phyloP scores from a whole-genome alignment of 163 green algal species.

The Coccomyxa subellipsoidea region DNA sequence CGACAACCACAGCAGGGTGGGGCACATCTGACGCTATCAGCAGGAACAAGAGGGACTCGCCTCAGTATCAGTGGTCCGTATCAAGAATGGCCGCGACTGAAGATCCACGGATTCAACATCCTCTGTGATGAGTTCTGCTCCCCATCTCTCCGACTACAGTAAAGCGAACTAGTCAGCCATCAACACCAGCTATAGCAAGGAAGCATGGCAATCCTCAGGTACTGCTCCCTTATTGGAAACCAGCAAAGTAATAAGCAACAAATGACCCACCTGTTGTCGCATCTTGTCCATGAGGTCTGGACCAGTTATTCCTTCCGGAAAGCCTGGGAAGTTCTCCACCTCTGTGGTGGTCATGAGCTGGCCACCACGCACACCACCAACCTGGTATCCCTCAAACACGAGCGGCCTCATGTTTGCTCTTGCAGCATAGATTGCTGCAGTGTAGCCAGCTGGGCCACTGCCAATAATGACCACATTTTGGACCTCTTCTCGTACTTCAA shows the following conservation, averaged over 20 bases:
- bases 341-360: slow-evolving; percentile 93
- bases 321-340: slow-evolving; percentile 80
- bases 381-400: slow-evolving; percentile 80
- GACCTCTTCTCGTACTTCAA: slow-evolving; percentile 11
- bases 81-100: slow-evolving; percentile 70
- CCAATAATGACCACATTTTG: slow-evolving; percentile 65
- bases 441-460: slow-evolving; percentile 71
- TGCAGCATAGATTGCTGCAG: slow-evolving; percentile 84
- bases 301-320: slow-evolving; percentile 95
- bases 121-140: slow-evolving; percentile 85
- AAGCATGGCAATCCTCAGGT: too few relatives aligned
- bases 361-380: slow-evolving; percentile 72
- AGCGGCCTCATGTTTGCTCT: slow-evolving; percentile 81
- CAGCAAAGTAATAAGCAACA: background rate
- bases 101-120: slow-evolving; percentile 94
- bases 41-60: slow-evolving; percentile 29
- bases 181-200: too few relatives aligned
- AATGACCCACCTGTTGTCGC: slow-evolving; percentile 72
- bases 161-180: too few relatives aligned
- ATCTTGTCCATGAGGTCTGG: slow-evolving; percentile 99
- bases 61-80: slow-evolving; percentile 66
- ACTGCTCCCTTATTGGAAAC: too few relatives aligned
- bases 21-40: background rate
- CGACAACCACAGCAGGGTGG: too few relatives aligned
- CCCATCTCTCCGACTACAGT: slow-evolving; percentile 89